Conservation (phyloP, 805 yeast genomes). For the Novakomyces olei region DNA sequence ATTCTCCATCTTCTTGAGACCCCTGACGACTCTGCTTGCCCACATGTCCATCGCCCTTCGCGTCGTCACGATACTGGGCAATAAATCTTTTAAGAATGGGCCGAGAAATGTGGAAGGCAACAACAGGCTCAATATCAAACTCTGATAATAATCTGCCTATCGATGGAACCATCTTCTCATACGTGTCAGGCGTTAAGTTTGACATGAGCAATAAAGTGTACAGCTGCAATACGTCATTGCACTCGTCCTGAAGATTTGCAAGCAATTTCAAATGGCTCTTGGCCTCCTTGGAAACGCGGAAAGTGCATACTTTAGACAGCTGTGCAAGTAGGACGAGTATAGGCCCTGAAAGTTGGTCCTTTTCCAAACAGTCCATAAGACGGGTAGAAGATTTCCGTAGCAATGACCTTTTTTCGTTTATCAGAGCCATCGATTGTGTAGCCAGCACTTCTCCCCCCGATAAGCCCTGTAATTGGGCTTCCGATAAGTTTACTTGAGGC, state of each 20-base stretch:
- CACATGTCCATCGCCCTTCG: no score
- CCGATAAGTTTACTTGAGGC: constrained; percentile 41
- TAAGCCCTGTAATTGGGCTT: constrained; percentile 39
- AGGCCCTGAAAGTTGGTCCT: constrained; percentile 29
- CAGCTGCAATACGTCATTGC: constrained; percentile 42
- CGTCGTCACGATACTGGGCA: no score
- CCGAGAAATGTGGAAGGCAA: constrained; percentile 72
- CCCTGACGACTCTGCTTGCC: no score
- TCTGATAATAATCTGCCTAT: constrained; percentile 6
- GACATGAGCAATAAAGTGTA: constrained; percentile 36
- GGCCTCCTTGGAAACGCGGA: constrained; percentile 11
- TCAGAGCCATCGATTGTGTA: constrained; percentile 23
- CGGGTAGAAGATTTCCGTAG: constrained; percentile 27
- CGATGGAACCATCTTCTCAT: constrained; percentile 7
- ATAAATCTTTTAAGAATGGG: neutral
- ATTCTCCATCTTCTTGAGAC: no score
- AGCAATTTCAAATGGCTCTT: constrained; percentile 43
- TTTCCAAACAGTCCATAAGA: constrained; percentile 26
- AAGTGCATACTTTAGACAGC: constrained; percentile 21
- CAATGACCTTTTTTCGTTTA: constrained; percentile 31
- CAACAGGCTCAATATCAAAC: constrained; percentile 19
- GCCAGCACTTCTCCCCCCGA: constrained; percentile 43
- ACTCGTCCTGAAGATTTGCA: constrained; percentile 50
- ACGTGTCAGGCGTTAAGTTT: constrained; percentile 18
- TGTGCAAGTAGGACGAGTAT: constrained; percentile 39